Conservation (phyloP, 2,329 filamentous ascomycete genomes). For the Alternaria longipes region DNA sequence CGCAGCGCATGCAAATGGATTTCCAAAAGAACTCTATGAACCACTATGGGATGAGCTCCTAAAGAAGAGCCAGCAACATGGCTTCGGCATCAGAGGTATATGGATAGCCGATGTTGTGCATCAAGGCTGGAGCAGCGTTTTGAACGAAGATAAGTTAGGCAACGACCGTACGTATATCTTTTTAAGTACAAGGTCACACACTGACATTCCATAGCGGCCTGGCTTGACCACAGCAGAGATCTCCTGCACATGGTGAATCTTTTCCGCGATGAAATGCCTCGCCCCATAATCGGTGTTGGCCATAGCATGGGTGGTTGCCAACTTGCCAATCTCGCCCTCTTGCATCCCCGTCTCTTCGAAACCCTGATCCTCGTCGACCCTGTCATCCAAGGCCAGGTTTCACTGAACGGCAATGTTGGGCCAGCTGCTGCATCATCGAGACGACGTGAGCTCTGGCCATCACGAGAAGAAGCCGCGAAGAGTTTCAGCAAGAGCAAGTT, state of each 20-base stretch:
- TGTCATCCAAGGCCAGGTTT: constrained; percentile 68
- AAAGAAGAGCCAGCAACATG: constrained; percentile 63
- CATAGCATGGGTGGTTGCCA: constrained; percentile 88
- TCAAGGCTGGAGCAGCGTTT: constrained; percentile 78
- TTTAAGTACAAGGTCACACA: background rate
- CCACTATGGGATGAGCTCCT: constrained; percentile 88
- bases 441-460: constrained; percentile 85
- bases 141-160: constrained; percentile 80
- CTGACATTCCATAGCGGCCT: constrained; percentile 67
- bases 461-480: constrained; percentile 71
- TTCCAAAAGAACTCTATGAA: constrained; percentile 95
- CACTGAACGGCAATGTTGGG: constrained; percentile 52
- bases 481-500: constrained; percentile 75
- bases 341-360: constrained; percentile 82
- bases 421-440: constrained; percentile 70
- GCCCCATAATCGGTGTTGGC: constrained; percentile 83
- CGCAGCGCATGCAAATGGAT: constrained; percentile 88
- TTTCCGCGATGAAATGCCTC: constrained; percentile 80
- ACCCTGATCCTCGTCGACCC: constrained; percentile 84
- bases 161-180: constrained; percentile 76
- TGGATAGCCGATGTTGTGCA: constrained; percentile 92
- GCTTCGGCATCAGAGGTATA: constrained; percentile 78
- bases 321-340: constrained; percentile 74
- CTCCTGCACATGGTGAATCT: constrained; percentile 85
- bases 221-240: constrained; percentile 87